These are phyloP conservation scores for Cetraspora pellucida DNA, from an alignment of 192 early-diverging fungal species.

Conservation along the genomic window DNA sequence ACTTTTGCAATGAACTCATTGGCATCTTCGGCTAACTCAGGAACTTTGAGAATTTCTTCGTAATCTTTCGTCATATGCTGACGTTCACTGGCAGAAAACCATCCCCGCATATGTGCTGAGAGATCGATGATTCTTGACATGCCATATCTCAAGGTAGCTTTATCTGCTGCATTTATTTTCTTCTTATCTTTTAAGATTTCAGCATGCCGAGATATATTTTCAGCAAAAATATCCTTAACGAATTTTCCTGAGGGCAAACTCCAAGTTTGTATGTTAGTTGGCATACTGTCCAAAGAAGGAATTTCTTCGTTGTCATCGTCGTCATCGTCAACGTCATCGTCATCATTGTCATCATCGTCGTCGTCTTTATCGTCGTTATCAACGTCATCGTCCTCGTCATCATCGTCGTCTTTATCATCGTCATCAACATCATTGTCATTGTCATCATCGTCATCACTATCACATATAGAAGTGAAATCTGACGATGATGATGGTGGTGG, in stretches of 20 bases:
- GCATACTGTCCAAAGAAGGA: conserved; percentile 14
- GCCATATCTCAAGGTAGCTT: conserved; percentile 23
- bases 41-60: conserved; percentile 18
- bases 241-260: conserved; percentile 23
- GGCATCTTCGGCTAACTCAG: conserved; percentile 4
- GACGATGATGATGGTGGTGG: too few species aligned
- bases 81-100: conserved; percentile 17
- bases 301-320: conserved; percentile 20
- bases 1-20: conserved; percentile 28
- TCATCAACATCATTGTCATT: too few species aligned
- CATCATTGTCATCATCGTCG: too few species aligned
- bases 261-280: conserved; percentile 21
- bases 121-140: conserved; percentile 30
- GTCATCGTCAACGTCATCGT: too few species aligned
- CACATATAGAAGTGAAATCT: too few species aligned
- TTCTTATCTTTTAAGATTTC: conserved; percentile 32
- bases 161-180: conserved; percentile 12
- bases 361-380: too few species aligned
- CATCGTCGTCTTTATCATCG: too few species aligned
- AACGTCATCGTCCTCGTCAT: too few species aligned
- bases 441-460: too few species aligned
- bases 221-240: conserved; percentile 18
- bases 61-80: conserved; percentile 25
- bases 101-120: conserved; percentile 25
- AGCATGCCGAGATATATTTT: conserved; percentile 19